phyloP scores from a whole-genome alignment of 352 stramenopile genomes.

The Paralagenidium karlingii region DNA sequence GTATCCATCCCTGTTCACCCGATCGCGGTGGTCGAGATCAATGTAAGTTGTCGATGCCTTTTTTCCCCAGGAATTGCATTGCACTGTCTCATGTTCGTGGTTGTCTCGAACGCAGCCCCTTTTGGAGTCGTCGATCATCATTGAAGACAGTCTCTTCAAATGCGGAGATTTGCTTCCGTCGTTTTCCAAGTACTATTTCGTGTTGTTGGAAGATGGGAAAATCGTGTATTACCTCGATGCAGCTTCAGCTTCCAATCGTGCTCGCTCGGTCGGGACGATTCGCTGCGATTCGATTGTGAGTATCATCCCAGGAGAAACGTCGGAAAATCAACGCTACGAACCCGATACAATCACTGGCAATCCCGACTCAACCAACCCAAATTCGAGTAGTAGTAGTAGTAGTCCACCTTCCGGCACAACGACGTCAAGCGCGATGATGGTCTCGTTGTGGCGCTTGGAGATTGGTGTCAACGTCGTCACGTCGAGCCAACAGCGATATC shows the following conservation, averaged over 20 bases:
- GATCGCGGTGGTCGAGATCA: conserved; percentile 63
- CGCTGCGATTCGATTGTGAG: conserved; percentile 74
- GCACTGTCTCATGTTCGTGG: not conserved
- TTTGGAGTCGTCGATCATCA: conserved; percentile 51
- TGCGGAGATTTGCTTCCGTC: conserved; percentile 57
- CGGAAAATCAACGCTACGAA: conserved; percentile 11
- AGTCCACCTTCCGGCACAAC: not conserved
- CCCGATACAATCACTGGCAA: not conserved
- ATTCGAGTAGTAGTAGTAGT: not conserved
- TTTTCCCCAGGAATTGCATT: not conserved
- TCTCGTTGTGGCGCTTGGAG: conserved; percentile 41
- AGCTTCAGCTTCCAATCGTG: conserved; percentile 33
- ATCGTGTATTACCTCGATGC: conserved; percentile 65
- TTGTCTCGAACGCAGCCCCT: no score
- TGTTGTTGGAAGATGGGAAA: conserved; percentile 70
- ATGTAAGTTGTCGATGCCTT: conserved; percentile 7
- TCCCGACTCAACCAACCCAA: no score
- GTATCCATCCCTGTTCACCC: conserved; percentile 75
- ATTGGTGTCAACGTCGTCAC: conserved; percentile 46
- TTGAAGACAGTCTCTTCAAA: conserved; percentile 62
- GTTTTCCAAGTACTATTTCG: conserved; percentile 51
- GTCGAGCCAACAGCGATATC: conserved; percentile 42
- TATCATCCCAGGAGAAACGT: conserved; percentile 57
- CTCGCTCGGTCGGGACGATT: conserved; percentile 59
- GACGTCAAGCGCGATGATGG: not conserved